These are phyloP conservation scores for Musa balbisiana DNA, from an alignment of 202 grass and related monocot genomes.

Conservation along the genomic window DNA sequence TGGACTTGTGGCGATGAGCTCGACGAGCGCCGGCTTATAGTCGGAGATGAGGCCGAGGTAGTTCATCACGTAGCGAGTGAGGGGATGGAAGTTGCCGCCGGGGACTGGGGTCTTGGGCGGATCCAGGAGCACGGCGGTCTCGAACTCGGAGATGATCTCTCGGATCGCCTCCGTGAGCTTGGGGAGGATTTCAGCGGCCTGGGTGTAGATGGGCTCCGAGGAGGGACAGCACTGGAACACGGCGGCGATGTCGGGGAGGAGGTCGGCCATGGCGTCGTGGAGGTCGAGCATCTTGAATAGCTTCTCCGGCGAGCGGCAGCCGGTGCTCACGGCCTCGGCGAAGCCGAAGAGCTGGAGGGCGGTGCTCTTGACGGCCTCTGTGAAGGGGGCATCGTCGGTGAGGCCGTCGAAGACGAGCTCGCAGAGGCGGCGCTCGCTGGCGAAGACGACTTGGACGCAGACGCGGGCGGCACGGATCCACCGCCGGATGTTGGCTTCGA, in stretches of 20 bases:
- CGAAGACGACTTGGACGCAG: constrained; percentile 50
- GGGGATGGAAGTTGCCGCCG: constrained; percentile 74
- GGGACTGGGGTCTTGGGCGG: constrained; percentile 60
- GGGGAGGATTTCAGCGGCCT: constrained; percentile 46
- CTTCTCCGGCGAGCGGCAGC: constrained; percentile 71
- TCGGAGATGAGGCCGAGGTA: constrained; percentile 67
- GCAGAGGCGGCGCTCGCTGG: constrained; percentile 81
- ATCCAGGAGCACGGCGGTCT: constrained; percentile 75
- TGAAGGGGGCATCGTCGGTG: constrained; percentile 46
- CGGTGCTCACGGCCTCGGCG: constrained; percentile 66
- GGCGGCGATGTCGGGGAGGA: constrained; percentile 60
- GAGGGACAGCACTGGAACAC: constrained; percentile 49
- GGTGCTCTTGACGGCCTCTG: constrained; percentile 59
- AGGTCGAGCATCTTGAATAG: constrained; percentile 91
- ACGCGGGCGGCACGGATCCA: constrained; percentile 76
- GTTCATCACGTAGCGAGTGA: constrained; percentile 95
- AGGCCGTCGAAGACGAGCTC: constrained; percentile 58
- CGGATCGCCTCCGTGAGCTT: constrained; percentile 62
- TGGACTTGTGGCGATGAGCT: constrained; percentile 56
- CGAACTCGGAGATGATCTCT: constrained; percentile 77
- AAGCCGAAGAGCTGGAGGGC: constrained; percentile 78
- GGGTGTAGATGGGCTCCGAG: constrained; percentile 49
- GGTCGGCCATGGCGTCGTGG: constrained; percentile 54
- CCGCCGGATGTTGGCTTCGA: constrained; percentile 62
- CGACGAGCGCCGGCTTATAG: constrained; percentile 51